Conservation (phyloP, 2,329 filamentous ascomycete species). For the Claviceps pazoutovae region DNA sequence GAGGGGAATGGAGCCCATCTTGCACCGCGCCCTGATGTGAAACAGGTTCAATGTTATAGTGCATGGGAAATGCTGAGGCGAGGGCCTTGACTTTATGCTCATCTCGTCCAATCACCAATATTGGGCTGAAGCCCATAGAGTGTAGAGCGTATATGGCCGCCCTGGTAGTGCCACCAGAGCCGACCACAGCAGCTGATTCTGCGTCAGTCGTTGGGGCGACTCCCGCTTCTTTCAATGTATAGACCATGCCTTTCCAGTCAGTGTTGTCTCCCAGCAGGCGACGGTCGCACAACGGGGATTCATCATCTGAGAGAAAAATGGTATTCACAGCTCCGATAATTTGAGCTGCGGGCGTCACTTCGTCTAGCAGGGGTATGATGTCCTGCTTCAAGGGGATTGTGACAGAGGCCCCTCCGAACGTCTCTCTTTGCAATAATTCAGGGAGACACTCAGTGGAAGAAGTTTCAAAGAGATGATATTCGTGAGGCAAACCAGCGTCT, state of each 20-base stretch:
- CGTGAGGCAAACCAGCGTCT: constrained; percentile 65
- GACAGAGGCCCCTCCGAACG: constrained; percentile 87
- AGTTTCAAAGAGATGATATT: constrained; percentile 68
- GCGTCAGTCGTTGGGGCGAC: constrained; percentile 25
- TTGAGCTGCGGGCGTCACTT: constrained; percentile 62
- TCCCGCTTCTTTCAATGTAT: constrained; percentile 58
- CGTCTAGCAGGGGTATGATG: constrained; percentile 68
- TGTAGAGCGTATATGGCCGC: constrained; percentile 83
- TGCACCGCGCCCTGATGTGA: constrained; percentile 33
- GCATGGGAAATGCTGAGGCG: constrained; percentile 55
- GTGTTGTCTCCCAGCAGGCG: constrained; percentile 79
- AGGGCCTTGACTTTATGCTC: constrained; percentile 53
- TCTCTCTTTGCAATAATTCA: constrained; percentile 49
- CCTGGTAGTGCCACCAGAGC: constrained; percentile 80
- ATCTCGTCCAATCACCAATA: constrained; percentile 77
- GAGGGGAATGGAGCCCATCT: constrained; percentile 33
- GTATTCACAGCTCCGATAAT: constrained; percentile 92
- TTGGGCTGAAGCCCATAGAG: constrained; percentile 67
- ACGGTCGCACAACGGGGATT: constrained; percentile 24
- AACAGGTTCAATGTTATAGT: constrained; percentile 58
- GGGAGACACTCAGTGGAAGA: constrained; percentile 45
- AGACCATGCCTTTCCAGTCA: constrained; percentile 86
- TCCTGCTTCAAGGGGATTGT: constrained; percentile 92
- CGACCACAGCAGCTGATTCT: constrained; percentile 62
- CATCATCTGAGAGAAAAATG: constrained; percentile 46